These are phyloP conservation scores for Fusarium cyanostomum DNA, from an alignment of 2,329 filamentous ascomycete species.

Conservation along the genomic window DNA sequence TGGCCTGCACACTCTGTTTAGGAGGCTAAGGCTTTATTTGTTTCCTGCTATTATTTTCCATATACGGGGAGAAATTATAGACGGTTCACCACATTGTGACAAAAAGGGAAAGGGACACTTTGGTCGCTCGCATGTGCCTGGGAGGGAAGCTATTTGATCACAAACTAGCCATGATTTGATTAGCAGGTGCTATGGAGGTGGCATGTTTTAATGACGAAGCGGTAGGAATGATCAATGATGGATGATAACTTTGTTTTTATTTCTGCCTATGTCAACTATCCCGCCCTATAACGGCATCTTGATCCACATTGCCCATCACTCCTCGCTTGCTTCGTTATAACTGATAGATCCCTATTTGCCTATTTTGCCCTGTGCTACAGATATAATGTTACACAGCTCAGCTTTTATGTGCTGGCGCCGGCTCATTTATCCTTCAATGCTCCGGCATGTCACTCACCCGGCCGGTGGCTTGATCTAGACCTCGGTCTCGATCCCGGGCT, in stretches of 20 bases:
- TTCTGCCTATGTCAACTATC: slow-evolving; percentile 17
- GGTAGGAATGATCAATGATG: slow-evolving; percentile 32
- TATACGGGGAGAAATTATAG: slow-evolving; percentile 23
- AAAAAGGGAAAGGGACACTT: slow-evolving; percentile 10
- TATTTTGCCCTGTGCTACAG: not conserved
- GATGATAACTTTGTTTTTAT: slow-evolving; percentile 33
- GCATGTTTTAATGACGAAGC: slow-evolving; percentile 20
- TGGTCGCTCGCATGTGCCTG: slow-evolving; percentile 1
- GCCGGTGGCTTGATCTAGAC: slow-evolving; percentile 56
- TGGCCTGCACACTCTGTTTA: not conserved
- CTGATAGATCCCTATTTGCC: slow-evolving; percentile 4
- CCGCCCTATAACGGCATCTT: not conserved
- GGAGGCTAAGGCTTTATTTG: not conserved
- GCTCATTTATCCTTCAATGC: not conserved
- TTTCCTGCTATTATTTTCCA: slow-evolving; percentile 2
- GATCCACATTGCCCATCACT: not conserved
- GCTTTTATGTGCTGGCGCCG: not conserved
- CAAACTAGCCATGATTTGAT: slow-evolving; percentile 3
- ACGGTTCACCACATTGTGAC: slow-evolving; percentile 24
- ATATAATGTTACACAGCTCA: not conserved
- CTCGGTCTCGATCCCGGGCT: slow-evolving; percentile 73
- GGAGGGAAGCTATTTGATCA: slow-evolving; percentile 11
- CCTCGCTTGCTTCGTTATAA: slow-evolving; percentile 24
- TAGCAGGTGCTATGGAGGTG: not conserved
- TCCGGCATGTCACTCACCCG: slow-evolving; percentile 4